phyloP scores from a whole-genome alignment of 192 early-diverging fungal genomes.

The Endogone sp. region DNA sequence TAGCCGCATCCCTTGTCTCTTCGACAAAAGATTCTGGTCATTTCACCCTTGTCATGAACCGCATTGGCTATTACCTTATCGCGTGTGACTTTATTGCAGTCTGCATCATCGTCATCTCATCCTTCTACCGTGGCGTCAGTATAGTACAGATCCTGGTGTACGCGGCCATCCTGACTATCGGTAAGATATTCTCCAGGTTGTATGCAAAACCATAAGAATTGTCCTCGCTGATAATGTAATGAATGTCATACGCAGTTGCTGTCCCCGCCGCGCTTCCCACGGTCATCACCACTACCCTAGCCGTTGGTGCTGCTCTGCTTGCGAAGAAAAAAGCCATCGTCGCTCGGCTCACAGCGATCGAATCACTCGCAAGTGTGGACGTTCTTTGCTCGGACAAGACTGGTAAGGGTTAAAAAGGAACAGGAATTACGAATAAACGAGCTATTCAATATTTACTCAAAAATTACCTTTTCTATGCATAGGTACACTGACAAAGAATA shows the following conservation, averaged over 20 bases:
- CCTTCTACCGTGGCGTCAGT: too few species aligned
- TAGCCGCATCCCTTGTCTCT: too few species aligned
- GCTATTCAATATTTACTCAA: slow-evolving; percentile 68
- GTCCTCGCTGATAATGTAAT: slow-evolving; percentile 85
- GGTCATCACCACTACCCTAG: slow-evolving; percentile 74
- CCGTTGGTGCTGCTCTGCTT: slow-evolving; percentile 74
- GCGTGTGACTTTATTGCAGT: too few species aligned
- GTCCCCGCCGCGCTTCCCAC: slow-evolving; percentile 69
- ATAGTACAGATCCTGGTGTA: too few species aligned
- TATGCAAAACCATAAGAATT: too few species aligned
- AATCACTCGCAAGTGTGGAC: slow-evolving; percentile 71
- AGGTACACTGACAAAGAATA: slow-evolving; percentile 80
- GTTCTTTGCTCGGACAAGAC: slow-evolving; percentile 95
- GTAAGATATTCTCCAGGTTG: too few species aligned
- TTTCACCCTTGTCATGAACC: too few species aligned
- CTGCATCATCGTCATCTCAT: too few species aligned
- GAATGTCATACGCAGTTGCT: slow-evolving; percentile 86
- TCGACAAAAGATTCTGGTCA: too few species aligned
- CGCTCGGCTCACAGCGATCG: slow-evolving; percentile 75
- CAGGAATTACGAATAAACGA: slow-evolving; percentile 81
- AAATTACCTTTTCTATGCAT: too few species aligned
- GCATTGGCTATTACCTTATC: too few species aligned
- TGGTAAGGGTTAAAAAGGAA: slow-evolving; percentile 85
- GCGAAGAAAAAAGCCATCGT: slow-evolving; percentile 80
- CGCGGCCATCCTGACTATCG: too few species aligned